A percentile compares a stretch with the other conserved stretches of the same genome.
These are phyloP conservation scores for Ochetophila trinervis DNA, from an alignment of 306 rosid species.

Conservation along the genomic window DNA sequence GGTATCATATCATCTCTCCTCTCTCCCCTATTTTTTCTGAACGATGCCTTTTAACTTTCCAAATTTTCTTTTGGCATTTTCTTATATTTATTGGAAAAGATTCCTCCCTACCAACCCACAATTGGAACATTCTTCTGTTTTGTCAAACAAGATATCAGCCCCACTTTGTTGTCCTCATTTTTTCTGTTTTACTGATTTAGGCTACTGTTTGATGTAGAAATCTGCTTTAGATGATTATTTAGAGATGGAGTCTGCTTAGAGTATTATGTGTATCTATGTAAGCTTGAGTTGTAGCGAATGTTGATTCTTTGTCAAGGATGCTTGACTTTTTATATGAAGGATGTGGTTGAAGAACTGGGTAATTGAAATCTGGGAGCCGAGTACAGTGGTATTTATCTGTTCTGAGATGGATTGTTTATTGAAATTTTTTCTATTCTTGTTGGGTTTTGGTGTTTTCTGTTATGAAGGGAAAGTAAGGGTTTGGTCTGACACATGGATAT, in stretches of 20 bases:
- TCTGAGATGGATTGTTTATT: slow-evolving; percentile 58
- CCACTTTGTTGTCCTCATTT: not conserved
- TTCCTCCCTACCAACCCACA: not conserved
- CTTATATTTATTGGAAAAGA: not conserved
- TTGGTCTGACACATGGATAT: slow-evolving; percentile 68
- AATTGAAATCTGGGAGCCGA: slow-evolving; percentile 44
- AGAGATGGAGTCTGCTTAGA: slow-evolving; percentile 22
- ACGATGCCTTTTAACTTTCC: not conserved
- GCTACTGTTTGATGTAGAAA: not conserved
- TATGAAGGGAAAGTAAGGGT: slow-evolving; percentile 73
- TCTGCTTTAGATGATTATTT: slow-evolving; percentile 18
- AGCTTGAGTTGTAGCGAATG: slow-evolving; percentile 32
- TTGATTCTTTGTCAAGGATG: slow-evolving; percentile 33
- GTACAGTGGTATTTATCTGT: slow-evolving; percentile 46
- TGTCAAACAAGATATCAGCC: not conserved
- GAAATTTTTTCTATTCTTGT: slow-evolving; percentile 51
- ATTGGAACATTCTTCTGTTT: not conserved
- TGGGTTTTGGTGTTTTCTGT: slow-evolving; percentile 53
- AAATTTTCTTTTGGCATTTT: not conserved
- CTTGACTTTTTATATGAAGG: slow-evolving; percentile 38
- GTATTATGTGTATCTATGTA: slow-evolving; percentile 13
- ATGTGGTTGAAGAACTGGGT: slow-evolving; percentile 40
- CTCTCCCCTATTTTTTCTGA: too few species aligned
- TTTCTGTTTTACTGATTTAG: not conserved
- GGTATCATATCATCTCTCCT: not conserved